phyloP scores from a whole-genome alignment of 441 rosid species.

The Populus hybrid region DNA sequence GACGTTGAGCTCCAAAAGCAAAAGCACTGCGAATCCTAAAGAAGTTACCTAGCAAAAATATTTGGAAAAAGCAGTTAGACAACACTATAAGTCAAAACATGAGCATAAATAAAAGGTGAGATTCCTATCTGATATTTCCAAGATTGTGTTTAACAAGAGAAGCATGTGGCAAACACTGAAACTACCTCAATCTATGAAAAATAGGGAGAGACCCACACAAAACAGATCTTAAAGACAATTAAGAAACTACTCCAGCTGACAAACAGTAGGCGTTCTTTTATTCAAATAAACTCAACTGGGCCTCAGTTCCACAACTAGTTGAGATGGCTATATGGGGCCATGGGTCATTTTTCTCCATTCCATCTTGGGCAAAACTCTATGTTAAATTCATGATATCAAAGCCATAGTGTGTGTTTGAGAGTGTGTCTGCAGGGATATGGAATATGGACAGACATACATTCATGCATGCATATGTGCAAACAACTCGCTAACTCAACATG shows the following conservation, averaged over 20 bases:
- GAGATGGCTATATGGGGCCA: neutral
- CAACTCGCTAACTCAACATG: neutral
- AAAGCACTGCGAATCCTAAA: conserved; percentile 99
- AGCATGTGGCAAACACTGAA: neutral
- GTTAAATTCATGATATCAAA: neutral
- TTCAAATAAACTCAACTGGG: neutral
- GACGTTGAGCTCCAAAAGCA: conserved; percentile 93
- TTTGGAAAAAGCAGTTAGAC: neutral
- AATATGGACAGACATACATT: neutral
- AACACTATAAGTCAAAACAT: neutral
- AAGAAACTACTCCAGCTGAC: neutral
- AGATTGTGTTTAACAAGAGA: neutral
- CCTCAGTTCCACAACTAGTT: neutral
- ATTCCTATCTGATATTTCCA: neutral
- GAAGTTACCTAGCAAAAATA: conserved; percentile 72
- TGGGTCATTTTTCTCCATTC: neutral
- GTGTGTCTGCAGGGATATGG: neutral
- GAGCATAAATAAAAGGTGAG: neutral
- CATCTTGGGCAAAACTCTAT: neutral
- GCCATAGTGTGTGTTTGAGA: neutral
- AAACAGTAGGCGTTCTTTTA: neutral
- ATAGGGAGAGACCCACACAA: neutral
- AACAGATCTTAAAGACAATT: neutral
- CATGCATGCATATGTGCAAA: neutral
- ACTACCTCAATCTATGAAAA: neutral